phyloP scores from a whole-genome alignment of 23 red algal species.

The Gracilaria vermiculophylla region DNA sequence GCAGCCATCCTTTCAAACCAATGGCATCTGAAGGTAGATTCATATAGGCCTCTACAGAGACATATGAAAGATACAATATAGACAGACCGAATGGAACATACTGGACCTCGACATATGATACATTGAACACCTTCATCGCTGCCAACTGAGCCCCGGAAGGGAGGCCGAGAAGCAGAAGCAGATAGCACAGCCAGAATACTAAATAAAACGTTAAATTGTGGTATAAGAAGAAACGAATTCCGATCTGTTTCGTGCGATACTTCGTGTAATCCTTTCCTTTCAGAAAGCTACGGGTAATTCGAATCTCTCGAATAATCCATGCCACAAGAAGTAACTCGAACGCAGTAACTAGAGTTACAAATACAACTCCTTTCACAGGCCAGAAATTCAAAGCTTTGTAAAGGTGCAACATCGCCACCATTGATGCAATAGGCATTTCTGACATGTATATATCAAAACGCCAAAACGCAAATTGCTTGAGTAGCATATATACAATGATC shows the following conservation, averaged over 20 bases:
- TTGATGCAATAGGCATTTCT: constrained; percentile 59
- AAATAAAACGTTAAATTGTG: constrained; percentile 76
- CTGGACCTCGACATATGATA: constrained; percentile 67
- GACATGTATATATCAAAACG: constrained; percentile 61
- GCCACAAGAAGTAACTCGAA: constrained; percentile 50
- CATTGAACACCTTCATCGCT: constrained; percentile 48
- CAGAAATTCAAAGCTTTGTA: constrained; percentile 47
- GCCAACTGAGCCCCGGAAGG: constrained; percentile 59
- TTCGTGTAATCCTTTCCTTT: constrained; percentile 64
- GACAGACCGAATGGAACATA: constrained; percentile 64
- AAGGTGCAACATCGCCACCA: constrained; percentile 65
- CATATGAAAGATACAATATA: constrained; percentile 66
- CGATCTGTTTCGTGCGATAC: constrained; percentile 84
- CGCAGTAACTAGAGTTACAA: constrained; percentile 30
- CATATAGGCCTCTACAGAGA: constrained; percentile 56
- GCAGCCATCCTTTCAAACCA: constrained; percentile 64
- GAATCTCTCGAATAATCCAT: constrained; percentile 65
- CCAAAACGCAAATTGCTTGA: constrained; percentile 51
- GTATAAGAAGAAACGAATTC: constrained; percentile 83
- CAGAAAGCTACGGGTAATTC: constrained; percentile 56
- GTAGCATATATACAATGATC: constrained; percentile 44
- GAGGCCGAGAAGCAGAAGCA: constrained; percentile 52
- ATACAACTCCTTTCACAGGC: constrained; percentile 52
- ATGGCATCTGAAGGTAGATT: constrained; percentile 73
- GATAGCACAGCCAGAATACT: constrained; percentile 66